Evolutionary conservation across 768 basidiomycete species (phyloP).

Genomic region (Hypsizygus marmoreus): DNA sequence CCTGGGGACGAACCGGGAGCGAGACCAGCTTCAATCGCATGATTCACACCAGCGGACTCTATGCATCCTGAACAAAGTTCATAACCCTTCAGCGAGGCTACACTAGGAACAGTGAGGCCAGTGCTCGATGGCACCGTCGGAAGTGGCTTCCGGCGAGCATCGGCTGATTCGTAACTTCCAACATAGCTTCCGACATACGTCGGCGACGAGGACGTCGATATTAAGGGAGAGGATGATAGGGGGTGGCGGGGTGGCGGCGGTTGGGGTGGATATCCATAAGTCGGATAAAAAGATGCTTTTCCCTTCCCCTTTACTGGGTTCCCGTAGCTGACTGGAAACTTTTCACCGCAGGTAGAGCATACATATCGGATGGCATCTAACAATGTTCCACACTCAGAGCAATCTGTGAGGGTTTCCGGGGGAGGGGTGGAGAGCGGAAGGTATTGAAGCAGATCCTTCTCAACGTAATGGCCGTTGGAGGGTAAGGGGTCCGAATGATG

Average conservation of each 20-base stretch:
- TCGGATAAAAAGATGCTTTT: slow-evolving; percentile 31
- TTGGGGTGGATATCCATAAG: slow-evolving; percentile 34
- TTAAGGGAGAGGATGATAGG: slow-evolving; percentile 25
- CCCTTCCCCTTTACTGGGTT: slow-evolving; percentile 51
- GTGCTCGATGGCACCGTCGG: slow-evolving; percentile 40
- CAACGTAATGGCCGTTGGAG: slow-evolving; percentile 20
- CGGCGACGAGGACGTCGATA: slow-evolving; percentile 35
- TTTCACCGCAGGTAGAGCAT: slow-evolving; percentile 86
- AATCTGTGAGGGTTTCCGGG: slow-evolving; percentile 68
- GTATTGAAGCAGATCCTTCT: slow-evolving; percentile 54
- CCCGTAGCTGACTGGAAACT: slow-evolving; percentile 42
- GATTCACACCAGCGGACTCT: slow-evolving; percentile 73
- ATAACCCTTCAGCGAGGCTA: slow-evolving; percentile 51
- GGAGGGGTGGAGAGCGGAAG: slow-evolving; percentile 52
- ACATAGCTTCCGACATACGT: slow-evolving; percentile 37
- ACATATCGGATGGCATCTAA: slow-evolving; percentile 89
- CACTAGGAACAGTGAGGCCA: slow-evolving; percentile 24
- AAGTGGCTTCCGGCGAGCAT: slow-evolving; percentile 41
- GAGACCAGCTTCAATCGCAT: slow-evolving; percentile 66
- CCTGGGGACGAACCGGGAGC: slow-evolving; percentile 49
- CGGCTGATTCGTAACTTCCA: slow-evolving; percentile 23
- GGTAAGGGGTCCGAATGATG: slow-evolving; percentile 30
- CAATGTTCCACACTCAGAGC: slow-evolving; percentile 76
- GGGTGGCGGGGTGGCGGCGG: slow-evolving; percentile 30
- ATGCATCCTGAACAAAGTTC: slow-evolving; percentile 86